Evolutionary conservation across 2,329 filamentous ascomycete species (phyloP), one percentile per base, ranked within the genome.

Genomic region (Trichoderma aggressivum): DNA sequence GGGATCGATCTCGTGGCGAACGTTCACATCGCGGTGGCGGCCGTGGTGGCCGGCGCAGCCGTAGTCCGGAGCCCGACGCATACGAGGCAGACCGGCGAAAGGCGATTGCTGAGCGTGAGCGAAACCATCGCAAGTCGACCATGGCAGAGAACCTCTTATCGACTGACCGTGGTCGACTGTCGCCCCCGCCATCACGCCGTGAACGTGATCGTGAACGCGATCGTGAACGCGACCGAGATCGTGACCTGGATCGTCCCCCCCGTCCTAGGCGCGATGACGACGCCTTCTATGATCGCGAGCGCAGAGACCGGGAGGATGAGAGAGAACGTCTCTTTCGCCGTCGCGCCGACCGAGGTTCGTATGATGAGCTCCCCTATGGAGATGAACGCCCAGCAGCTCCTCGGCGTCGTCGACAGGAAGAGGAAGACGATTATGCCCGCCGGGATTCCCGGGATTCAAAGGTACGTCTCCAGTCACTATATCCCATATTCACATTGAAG

Each of bases 11-110:
- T 65, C 83, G 86, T 81, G 86, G 87, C 84, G 89, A 91, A 82
- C 85, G 88, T 83, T 86, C 87, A 82, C 88, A 90, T 80, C 88
- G 89, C 75, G 84, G 84, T 78, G 84, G 84, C 75, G 85, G 83
- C 75, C 87, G 88, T 77, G 82, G 85, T 77, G 82, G 83, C 75
- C 86, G 93, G 76, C 88, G 89, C 76, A 97, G 93, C 79, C 93
- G 94, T 77, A 94, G 92, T 76, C 94, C 94, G n/a, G 96, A 98
- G 81, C 89, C 89, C 71, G 94, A 99, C 82, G 89, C 93, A 24
- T 99, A 99, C 81, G 96, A 98, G 82, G 96, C 94, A 72, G 96
- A 99, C 79, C 90, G 96, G 75, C 92, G 94, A 77, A 96, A 95
- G 81, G 95, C 95, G 56, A 94, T 96, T 78, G 94, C 94, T 71